Evolutionary conservation across 139 green algal species (phyloP).

Genomic region (Chlorella ohadii): DNA sequence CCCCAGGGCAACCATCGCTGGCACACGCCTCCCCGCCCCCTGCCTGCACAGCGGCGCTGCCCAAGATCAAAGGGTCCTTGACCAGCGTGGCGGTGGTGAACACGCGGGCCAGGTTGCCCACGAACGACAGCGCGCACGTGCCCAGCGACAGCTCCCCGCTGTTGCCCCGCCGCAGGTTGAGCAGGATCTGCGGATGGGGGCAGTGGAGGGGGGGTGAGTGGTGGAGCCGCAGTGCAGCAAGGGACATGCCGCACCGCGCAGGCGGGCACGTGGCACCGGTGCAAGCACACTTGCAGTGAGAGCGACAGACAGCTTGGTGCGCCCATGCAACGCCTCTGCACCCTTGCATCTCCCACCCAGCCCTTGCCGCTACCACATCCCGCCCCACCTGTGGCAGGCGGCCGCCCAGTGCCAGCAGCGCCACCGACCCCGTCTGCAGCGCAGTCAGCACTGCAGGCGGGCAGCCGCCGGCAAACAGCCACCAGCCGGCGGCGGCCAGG

Average conservation of each 20-base stretch:
- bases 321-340: too few species aligned
- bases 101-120: conserved; percentile 70
- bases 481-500: conserved; percentile 36
- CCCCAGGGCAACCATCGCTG: too few species aligned
- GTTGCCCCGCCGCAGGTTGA: conserved; percentile 78
- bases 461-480: conserved; percentile 42
- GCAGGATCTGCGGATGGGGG: conserved; percentile 76
- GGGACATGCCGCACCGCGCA: too few species aligned
- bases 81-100: conserved; percentile 83
- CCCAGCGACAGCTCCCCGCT: conserved; percentile 73
- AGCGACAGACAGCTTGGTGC: too few species aligned
- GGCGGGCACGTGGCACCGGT: too few species aligned
- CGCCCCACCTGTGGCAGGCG: conserved; percentile 1
- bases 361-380: too few species aligned
- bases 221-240: too few species aligned
- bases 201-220: background rate
- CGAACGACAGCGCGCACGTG: conserved; percentile 74
- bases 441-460: conserved; percentile 17
- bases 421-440: conserved; percentile 69
- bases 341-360: too few species aligned
- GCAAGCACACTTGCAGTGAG: too few species aligned
- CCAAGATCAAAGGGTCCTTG: conserved; percentile 56
- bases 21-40: too few species aligned
- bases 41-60: conserved; percentile 10
- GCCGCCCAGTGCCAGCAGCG: conserved; percentile 58